Conservation (phyloP, 129 eudicot genomes). For the Silybum marianum region DNA sequence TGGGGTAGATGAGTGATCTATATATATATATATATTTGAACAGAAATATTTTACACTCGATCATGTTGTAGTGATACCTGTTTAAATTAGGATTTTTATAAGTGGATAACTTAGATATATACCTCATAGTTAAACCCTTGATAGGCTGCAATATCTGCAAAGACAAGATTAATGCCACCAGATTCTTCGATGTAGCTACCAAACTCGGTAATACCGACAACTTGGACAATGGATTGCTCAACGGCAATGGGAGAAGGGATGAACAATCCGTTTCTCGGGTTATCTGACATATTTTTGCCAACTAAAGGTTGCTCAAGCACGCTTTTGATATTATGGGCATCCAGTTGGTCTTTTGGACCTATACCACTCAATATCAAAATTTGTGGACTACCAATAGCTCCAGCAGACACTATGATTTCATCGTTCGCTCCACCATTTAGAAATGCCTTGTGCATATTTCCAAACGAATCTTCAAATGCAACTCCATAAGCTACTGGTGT, state of each 20-base stretch:
- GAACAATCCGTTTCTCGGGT: neutral
- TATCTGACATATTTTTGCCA: neutral
- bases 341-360: slow-evolving; percentile 21
- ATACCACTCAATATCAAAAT: neutral
- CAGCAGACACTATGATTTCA: neutral
- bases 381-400: slow-evolving; percentile 3
- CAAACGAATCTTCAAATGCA: slow-evolving; percentile 57
- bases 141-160: slow-evolving; percentile 34
- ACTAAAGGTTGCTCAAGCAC: neutral
- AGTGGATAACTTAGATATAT: neutral
- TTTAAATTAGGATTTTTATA: too few species aligned
- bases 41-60: too few species aligned
- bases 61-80: too few species aligned
- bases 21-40: too few species aligned
- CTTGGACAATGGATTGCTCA: neutral
- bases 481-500: slow-evolving; percentile 64
- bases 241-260: neutral
- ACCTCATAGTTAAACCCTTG: neutral
- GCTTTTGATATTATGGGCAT: neutral
- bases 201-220: neutral
- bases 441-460: slow-evolving; percentile 48
- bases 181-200: slow-evolving; percentile 8
- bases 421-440: neutral
- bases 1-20: too few species aligned
- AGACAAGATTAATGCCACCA: neutral